Evolutionary conservation across 306 rosid genomes (phyloP), one percentile per base, ranked within the genome.

Genomic region (Glycyrrhiza uralensis): DNA sequence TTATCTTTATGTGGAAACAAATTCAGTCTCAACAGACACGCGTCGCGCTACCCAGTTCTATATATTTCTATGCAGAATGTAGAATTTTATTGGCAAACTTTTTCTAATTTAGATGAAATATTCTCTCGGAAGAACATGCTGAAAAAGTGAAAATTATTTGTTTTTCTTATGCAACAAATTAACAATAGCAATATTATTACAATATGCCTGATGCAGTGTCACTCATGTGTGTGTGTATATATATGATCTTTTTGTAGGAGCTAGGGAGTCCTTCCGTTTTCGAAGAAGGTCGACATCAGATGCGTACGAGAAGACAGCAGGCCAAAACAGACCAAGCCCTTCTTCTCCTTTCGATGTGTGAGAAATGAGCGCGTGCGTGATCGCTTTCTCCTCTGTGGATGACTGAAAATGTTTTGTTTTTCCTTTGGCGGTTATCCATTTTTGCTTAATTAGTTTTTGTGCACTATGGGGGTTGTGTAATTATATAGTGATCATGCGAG

Each of bases 331-430:
- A 86, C 50, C 87, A 76, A 79, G 81, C 90, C 18, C 96, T 87
- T 30, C 89, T 79, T 24, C 96, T 94, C 79, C 95, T 89, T 88
- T 71, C 88, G 89, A 91, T 84, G 92, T 86, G 87, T 89, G 95
- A 92, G 49, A 80, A 69, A 66, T 85, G 77, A 82, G n/a, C 17
- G 14, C 7, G 9, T 23, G 46, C 4, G 8, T 45, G 4, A 4
- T 30, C 42, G 2, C 35, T 35, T 19, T 19, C 14, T 39, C 32
- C 12, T 51, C 18, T 4, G 39, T 28, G 5, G 24, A 66, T 38
- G 7, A 26, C 57, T 20, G 49, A 56, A 18, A 19, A 71, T 32
- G 51, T 33, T 55, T 15, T 50, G 50, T 24, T 56, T 23, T 46
- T 67, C 46, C 36, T 18, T 30, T 45, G 61, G 46, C 32, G 56